These are phyloP conservation scores for Pittosporum tobira DNA, from an alignment of 129 eudicot genomes.

Conservation along the genomic window DNA sequence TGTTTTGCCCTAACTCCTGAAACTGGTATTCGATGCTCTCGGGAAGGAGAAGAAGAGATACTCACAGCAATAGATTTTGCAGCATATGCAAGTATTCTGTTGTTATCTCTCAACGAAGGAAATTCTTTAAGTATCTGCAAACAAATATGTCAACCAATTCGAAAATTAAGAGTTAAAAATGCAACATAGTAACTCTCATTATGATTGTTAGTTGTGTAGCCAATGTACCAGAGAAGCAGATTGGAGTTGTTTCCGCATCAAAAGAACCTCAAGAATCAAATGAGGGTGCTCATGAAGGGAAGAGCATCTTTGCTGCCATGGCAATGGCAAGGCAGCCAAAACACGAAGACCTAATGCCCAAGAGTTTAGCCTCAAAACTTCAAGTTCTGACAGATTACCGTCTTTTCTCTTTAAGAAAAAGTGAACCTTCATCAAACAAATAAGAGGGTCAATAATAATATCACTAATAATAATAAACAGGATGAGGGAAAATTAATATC, in stretches of 20 bases:
- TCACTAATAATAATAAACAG: conserved; percentile 1
- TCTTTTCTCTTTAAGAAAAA: conserved; percentile 93
- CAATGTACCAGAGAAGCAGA: conserved; percentile 81
- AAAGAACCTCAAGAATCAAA: conserved; percentile 79
- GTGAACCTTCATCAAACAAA: conserved; percentile 61
- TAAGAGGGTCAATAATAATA: neutral
- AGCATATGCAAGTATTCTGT: conserved; percentile 64
- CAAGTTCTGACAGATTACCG: conserved; percentile 71
- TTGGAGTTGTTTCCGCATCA: conserved; percentile 94
- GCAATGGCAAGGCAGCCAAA: conserved; percentile 89
- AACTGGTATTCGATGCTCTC: conserved; percentile 75
- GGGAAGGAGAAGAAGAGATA: conserved; percentile 60
- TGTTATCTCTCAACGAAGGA: conserved; percentile 80
- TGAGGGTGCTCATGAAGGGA: conserved; percentile 96
- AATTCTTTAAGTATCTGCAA: conserved; percentile 88
- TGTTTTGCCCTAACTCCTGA: conserved; percentile 66
- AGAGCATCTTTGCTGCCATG: conserved; percentile 99
- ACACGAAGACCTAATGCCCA: conserved; percentile 99
- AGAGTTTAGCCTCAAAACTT: conserved; percentile 76
- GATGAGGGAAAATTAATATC: neutral
- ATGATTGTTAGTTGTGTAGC: conserved; percentile 1
- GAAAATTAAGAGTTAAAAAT: neutral
- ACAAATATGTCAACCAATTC: conserved; percentile 4
- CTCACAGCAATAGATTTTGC: conserved; percentile 88
- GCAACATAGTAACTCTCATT: conserved; percentile 6